Evolutionary conservation across 2,329 filamentous ascomycete species (phyloP).

Genomic region (Diaporthe humulicola): DNA sequence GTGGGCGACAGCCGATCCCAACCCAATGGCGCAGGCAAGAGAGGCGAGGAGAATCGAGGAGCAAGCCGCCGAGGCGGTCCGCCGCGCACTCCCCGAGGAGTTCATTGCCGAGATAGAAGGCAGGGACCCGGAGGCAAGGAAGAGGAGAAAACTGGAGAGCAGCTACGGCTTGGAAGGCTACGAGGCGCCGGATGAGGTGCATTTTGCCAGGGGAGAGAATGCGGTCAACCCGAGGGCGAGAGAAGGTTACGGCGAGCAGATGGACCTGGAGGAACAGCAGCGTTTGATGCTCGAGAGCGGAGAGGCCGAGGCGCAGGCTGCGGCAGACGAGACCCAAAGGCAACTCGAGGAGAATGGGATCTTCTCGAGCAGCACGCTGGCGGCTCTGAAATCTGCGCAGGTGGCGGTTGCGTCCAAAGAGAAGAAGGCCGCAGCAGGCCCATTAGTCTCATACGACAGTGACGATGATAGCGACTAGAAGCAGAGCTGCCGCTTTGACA

Average conservation of each 20-base stretch:
- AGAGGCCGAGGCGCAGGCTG: constrained; percentile 57
- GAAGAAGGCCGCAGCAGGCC: constrained; percentile 70
- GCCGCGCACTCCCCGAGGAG: constrained; percentile 86
- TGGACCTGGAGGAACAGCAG: constrained; percentile 69
- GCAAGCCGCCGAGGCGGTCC: constrained; percentile 94
- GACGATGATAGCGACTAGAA: constrained; percentile 66
- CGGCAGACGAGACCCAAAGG: constrained; percentile 54
- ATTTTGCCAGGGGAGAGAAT: constrained; percentile 85
- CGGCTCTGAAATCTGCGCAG: constrained; percentile 76
- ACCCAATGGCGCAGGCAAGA: constrained; percentile 92
- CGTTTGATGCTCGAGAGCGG: constrained; percentile 70
- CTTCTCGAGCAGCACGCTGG: constrained; percentile 85
- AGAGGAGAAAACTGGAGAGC: constrained; percentile 90
- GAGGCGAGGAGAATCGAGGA: constrained; percentile 93
- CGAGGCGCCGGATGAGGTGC: constrained; percentile 93
- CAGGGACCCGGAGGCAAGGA: constrained; percentile 86
- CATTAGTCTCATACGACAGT: constrained; percentile 90
- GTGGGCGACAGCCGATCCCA: constrained; percentile 97
- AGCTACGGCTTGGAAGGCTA: constrained; percentile 91
- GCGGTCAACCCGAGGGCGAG: constrained; percentile 72
- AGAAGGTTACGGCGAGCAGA: constrained; percentile 64
- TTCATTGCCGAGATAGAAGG: constrained; percentile 97
- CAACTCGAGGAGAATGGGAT: constrained; percentile 71
- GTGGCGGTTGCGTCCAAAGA: constrained; percentile 67
- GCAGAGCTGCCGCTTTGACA: background rate